Evolutionary conservation across 768 basidiomycete genomes (phyloP).

Genomic region (Strobilomyces confusus): DNA sequence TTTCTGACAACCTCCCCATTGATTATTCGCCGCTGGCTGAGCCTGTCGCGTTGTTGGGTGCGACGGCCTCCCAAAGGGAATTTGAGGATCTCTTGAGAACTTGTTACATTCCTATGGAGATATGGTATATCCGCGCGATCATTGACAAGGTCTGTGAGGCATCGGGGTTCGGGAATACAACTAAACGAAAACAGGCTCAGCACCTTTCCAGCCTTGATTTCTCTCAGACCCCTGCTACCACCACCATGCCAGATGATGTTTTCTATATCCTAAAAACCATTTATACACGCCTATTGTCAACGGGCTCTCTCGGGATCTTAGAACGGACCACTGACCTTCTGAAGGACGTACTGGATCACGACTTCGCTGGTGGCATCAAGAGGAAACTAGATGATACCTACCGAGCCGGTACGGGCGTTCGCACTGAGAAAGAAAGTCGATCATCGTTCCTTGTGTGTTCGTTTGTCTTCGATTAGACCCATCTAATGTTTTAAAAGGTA

Average conservation of each 20-base stretch:
- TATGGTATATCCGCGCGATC: conserved; percentile 84
- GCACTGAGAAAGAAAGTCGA: conserved; percentile 76
- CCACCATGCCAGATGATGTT: conserved; percentile 86
- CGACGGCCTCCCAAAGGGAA: conserved; percentile 49
- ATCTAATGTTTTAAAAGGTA: conserved; percentile 45
- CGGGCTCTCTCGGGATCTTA: conserved; percentile 61
- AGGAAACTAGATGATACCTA: conserved; percentile 89
- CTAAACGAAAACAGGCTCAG: conserved; percentile 61
- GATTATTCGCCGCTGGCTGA: neutral
- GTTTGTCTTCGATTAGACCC: neutral
- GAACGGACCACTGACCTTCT: conserved; percentile 59
- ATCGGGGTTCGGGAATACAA: neutral
- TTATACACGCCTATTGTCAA: conserved; percentile 70
- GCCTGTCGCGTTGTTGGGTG: conserved; percentile 34
- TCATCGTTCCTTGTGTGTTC: conserved; percentile 74
- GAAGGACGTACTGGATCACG: conserved; percentile 72
- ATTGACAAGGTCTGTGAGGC: conserved; percentile 72
- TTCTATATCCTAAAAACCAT: conserved; percentile 94
- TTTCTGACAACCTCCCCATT: neutral
- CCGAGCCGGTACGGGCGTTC: conserved; percentile 46
- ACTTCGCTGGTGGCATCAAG: conserved; percentile 78
- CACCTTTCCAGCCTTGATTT: conserved; percentile 73
- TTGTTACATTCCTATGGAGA: conserved; percentile 86
- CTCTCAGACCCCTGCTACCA: conserved; percentile 56
- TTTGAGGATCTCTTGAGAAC: conserved; percentile 65